Conservation (phyloP, 768 basidiomycete genomes). For the Suillus sp. region DNA sequence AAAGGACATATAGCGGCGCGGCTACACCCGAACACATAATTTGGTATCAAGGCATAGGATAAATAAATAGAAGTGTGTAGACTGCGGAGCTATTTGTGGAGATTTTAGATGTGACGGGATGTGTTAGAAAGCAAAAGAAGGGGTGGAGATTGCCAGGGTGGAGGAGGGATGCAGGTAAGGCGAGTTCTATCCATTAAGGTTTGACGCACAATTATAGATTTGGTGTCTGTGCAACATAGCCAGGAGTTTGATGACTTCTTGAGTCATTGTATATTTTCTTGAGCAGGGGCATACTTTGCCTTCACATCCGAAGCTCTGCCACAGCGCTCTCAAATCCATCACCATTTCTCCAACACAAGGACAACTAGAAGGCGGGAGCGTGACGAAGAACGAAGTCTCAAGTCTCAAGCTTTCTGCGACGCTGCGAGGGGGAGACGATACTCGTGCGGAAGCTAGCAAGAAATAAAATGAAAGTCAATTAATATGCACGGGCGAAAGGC, state of each 20-base stretch:
- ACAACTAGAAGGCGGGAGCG: slow-evolving; percentile 54
- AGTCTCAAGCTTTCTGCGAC: slow-evolving; percentile 55
- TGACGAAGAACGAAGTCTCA: not conserved
- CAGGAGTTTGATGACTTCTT: not conserved
- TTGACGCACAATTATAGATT: slow-evolving; percentile 70
- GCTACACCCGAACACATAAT: slow-evolving; percentile 79
- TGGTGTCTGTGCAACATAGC: slow-evolving; percentile 52
- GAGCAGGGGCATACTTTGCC: slow-evolving; percentile 76
- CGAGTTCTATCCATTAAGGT: slow-evolving; percentile 67
- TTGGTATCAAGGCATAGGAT: slow-evolving; percentile 66
- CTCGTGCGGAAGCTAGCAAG: slow-evolving; percentile 84
- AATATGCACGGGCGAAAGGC: slow-evolving; percentile 48
- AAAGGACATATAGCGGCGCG: slow-evolving; percentile 91
- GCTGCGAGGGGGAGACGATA: slow-evolving; percentile 85
- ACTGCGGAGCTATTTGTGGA: not conserved
- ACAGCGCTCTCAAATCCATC: slow-evolving; percentile 79
- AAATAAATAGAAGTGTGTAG: slow-evolving; percentile 29
- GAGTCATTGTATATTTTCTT: slow-evolving; percentile 89
- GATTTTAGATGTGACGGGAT: not conserved
- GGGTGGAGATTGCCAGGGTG: slow-evolving; percentile 41
- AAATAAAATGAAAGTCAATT: slow-evolving; percentile 85
- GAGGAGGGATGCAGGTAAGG: slow-evolving; percentile 53
- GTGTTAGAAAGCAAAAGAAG: slow-evolving; percentile 1
- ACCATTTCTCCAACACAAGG: slow-evolving; percentile 81
- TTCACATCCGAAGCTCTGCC: slow-evolving; percentile 64